Conservation (phyloP, 2,329 filamentous ascomycete species). For the Cladosporium colombiae region DNA sequence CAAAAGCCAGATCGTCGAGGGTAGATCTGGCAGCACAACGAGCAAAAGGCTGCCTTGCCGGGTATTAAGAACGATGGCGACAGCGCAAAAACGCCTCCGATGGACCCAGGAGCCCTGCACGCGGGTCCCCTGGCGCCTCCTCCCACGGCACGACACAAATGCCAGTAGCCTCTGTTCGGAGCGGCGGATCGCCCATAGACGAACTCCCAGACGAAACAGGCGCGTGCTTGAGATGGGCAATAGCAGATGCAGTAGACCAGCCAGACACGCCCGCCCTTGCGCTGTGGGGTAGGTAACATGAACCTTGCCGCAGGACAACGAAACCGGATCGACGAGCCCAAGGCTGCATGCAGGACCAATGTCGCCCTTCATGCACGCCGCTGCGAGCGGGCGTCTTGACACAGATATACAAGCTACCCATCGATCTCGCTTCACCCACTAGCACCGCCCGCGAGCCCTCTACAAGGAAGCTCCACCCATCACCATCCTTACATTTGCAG, state of each 20-base stretch:
- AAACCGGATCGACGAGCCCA: slow-evolving; percentile 16
- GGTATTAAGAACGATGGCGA: slow-evolving; percentile 22
- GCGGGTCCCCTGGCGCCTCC: slow-evolving; percentile 20
- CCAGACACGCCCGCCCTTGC: slow-evolving; percentile 18
- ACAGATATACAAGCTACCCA: slow-evolving; percentile 21
- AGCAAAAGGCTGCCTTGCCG: slow-evolving; percentile 15
- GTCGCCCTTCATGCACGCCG: slow-evolving; percentile 18
- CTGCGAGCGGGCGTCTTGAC: slow-evolving; percentile 17
- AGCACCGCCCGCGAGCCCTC: slow-evolving; percentile 3
- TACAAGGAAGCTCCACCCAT: slow-evolving; percentile 12
- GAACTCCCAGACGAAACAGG: slow-evolving; percentile 17
- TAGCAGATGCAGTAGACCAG: slow-evolving; percentile 5
- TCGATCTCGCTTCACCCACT: slow-evolving; percentile 16
- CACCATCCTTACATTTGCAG: slow-evolving; percentile 16
- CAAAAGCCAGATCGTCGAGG: slow-evolving; percentile 15
- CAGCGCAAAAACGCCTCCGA: slow-evolving; percentile 19
- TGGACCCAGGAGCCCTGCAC: slow-evolving; percentile 20
- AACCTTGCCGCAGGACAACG: slow-evolving; percentile 18
- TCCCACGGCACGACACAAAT: slow-evolving; percentile 19
- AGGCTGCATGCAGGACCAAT: slow-evolving; percentile 14
- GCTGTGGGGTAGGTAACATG: slow-evolving; percentile 17
- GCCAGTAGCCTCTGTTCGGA: slow-evolving; percentile 19
- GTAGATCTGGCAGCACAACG: slow-evolving; percentile 20
- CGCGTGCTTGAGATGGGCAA: slow-evolving; percentile 16
- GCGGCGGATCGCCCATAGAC: slow-evolving; percentile 17